These are phyloP conservation scores for Rhododendron williamsianum DNA, from an alignment of 148 eudicot genomes.

Conservation along the genomic window DNA sequence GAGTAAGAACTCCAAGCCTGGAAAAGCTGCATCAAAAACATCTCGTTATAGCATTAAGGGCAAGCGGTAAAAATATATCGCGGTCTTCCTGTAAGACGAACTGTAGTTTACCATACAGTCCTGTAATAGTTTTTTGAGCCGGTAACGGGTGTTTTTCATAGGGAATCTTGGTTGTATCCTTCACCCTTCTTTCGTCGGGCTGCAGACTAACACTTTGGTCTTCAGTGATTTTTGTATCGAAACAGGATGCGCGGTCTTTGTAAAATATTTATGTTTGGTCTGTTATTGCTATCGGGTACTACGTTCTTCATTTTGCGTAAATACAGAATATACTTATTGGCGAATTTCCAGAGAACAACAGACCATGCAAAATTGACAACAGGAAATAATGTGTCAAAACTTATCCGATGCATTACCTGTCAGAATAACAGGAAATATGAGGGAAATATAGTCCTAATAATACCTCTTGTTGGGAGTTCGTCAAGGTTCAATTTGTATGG, in stretches of 20 bases:
- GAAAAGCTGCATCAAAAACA: slow-evolving; percentile 21
- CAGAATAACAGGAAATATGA: too few species aligned
- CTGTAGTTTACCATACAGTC: neutral
- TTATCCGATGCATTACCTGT: too few species aligned
- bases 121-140: neutral
- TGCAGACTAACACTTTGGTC: neutral
- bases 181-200: neutral
- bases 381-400: too few species aligned
- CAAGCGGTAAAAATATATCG: slow-evolving; percentile 11
- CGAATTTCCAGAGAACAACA: too few species aligned
- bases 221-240: neutral
- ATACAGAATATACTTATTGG: neutral
- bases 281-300: neutral
- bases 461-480: too few species aligned
- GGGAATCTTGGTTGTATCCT: neutral
- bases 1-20: slow-evolving; percentile 43
- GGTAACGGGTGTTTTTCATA: neutral
- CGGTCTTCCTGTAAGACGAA: neutral
- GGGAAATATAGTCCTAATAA: too few species aligned
- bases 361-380: neutral
- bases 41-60: slow-evolving; percentile 19
- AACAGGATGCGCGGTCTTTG: neutral
- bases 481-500: too few species aligned
- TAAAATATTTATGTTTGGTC: neutral
- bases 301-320: neutral